Conservation (phyloP, 1,284 basidiomycete species). For the Irpex sp. region DNA sequence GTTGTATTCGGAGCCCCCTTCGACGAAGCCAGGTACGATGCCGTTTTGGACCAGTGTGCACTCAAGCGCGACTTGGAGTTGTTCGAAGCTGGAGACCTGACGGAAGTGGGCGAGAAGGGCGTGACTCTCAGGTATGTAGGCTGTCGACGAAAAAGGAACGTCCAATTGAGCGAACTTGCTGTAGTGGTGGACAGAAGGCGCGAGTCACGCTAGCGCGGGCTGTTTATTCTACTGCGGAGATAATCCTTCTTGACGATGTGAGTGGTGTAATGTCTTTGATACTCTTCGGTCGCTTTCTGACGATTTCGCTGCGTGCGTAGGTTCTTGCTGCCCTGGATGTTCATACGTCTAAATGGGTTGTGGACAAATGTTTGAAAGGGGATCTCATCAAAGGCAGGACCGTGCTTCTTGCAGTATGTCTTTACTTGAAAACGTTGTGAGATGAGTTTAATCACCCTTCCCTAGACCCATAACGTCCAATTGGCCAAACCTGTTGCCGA, state of each 20-base stretch:
- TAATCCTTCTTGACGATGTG: slow-evolving; percentile 67
- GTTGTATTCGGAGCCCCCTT: slow-evolving; percentile 42
- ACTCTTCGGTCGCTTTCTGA: not conserved
- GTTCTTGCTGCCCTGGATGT: slow-evolving; percentile 55
- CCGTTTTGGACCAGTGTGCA: slow-evolving; percentile 62
- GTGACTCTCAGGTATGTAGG: slow-evolving; percentile 43
- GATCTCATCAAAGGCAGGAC: slow-evolving; percentile 69
- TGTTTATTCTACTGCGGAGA: slow-evolving; percentile 59
- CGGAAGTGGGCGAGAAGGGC: slow-evolving; percentile 69
- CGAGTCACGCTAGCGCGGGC: slow-evolving; percentile 69
- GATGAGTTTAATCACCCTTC: not conserved
- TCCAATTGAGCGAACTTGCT: not conserved
- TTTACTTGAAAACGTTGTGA: no score
- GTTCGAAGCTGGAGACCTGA: slow-evolving; percentile 71
- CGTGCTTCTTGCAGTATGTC: slow-evolving; percentile 60
- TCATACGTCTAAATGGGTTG: slow-evolving; percentile 73
- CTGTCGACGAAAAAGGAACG: not conserved
- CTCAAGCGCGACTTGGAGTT: slow-evolving; percentile 60
- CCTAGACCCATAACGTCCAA: slow-evolving; percentile 69
- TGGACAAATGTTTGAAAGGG: slow-evolving; percentile 71
- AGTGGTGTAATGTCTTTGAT: slow-evolving; percentile 6
- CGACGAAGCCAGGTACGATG: slow-evolving; percentile 40
- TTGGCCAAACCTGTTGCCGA: slow-evolving; percentile 62
- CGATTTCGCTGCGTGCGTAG: slow-evolving; percentile 10
- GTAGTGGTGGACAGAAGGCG: slow-evolving; percentile 64